Base-by-base conservation (phyloP, 257 asterid genomes). In the Voacanga thouarsii region DNA sequence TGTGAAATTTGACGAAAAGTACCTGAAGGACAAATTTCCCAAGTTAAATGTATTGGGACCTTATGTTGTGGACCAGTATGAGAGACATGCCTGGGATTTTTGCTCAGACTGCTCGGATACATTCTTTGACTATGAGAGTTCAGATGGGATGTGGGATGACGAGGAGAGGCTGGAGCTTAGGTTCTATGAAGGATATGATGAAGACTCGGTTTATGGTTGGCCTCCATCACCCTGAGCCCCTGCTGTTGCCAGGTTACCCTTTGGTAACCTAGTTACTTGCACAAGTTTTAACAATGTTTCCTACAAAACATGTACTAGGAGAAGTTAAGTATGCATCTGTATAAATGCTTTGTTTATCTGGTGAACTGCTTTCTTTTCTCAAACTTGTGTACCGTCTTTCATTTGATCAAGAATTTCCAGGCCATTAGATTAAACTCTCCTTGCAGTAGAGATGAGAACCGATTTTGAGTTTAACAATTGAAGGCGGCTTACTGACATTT, bases 181-280 rank as follows among this genome's bases (percentile, higher is more conserved):
- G 86, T 83, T 83, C 72, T 85, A 85, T 61, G 87, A 80, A 18
- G 87, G 77, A 67, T 57, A 61, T 63, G 81, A 75, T 75, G 83
- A 76, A 57, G 85, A 80, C 67, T 43, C 76, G 45, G 84, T 81
- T 24, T 80, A 79, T 76, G 91, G 80, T 45, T 87, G 90, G 90
- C 90, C 90, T 24, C 87, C 80, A 75, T 87, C 90, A 60, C 90
- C 90, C 56, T 85, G 79, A 81, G 66, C 68, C 60, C 71, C 30
- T 11, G 47, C 37, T 33, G 37, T 33, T 33, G 37, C 41, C 44
- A 12, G 33, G 5, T 47, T 44, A 15, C 41, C 57, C 24, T 45
- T 10, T 9, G 39, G 39, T 71, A 26, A 24, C 14, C 16, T 26
- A 9, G 14, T 15, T 5, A 3, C 19, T 11, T 64, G 71, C 24